These are phyloP conservation scores for Tetrapisispora pingtungensis DNA, from an alignment of 805 yeast species.

Conservation along the genomic window DNA sequence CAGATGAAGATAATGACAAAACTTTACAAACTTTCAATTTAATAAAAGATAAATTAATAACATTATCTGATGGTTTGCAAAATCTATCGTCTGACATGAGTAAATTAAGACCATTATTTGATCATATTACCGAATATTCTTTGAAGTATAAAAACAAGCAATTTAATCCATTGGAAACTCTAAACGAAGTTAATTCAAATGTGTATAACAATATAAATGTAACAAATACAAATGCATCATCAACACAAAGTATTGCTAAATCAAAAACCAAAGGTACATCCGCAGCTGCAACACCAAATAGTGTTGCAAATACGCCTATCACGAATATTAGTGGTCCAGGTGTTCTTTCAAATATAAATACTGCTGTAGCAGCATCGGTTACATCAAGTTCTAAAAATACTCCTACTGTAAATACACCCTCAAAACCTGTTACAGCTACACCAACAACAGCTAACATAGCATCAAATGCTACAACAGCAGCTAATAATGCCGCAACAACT, in stretches of 20 bases:
- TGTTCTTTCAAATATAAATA: background rate
- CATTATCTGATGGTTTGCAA: conserved; percentile 17
- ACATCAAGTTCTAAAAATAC: conserved; percentile 5
- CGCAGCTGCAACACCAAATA: conserved; percentile 5
- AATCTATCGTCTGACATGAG: conserved; percentile 15
- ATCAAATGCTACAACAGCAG: conserved; percentile 7
- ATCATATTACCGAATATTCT: conserved; percentile 18
- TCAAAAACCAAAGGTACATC: conserved; percentile 1
- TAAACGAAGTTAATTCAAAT: conserved; percentile 2
- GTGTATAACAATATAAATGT: background rate
- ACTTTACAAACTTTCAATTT: conserved; percentile 5
- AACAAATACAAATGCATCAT: background rate
- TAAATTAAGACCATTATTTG: conserved; percentile 19
- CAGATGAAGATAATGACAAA: conserved; percentile 12
- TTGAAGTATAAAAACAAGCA: conserved; percentile 12
- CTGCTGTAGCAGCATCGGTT: background rate
- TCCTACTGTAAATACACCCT: conserved; percentile 7
- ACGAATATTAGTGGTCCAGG: background rate
- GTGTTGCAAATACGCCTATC: conserved; percentile 1
- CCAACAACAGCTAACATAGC: conserved; percentile 1
- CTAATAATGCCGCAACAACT: background rate
- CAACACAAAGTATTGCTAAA: background rate
- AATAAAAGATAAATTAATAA: conserved; percentile 15
- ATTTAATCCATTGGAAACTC: conserved; percentile 19
- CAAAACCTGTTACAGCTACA: conserved; percentile 1